phyloP scores from a whole-genome alignment of 352 stramenopile genomes.

The Globisporangium cederbergense region DNA sequence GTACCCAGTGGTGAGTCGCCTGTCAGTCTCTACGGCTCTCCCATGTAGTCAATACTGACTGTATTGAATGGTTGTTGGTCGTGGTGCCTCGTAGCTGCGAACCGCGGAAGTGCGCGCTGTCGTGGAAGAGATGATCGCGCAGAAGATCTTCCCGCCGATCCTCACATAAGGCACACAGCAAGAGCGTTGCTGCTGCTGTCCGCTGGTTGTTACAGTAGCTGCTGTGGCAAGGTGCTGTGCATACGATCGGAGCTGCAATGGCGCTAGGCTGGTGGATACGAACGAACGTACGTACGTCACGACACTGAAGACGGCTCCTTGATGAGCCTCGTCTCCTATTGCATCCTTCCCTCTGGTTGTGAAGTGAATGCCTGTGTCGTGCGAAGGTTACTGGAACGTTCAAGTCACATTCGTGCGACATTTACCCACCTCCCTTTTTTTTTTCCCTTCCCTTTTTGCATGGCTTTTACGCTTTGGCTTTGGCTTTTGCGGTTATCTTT shows the following conservation, averaged over 20 bases:
- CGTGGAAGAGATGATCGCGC: slow-evolving; percentile 70
- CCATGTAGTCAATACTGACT: background rate
- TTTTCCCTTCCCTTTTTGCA: background rate
- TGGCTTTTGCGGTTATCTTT: background rate
- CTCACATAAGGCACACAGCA: slow-evolving; percentile 29
- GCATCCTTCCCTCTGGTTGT: slow-evolving; percentile 3
- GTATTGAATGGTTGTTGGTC: background rate
- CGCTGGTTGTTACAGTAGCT: too few relatives aligned
- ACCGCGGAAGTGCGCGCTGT: slow-evolving; percentile 52
- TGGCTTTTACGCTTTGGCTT: background rate
- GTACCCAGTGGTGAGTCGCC: slow-evolving; percentile 50
- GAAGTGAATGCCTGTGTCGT: background rate
- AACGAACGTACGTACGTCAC: background rate
- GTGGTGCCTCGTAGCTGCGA: slow-evolving; percentile 37
- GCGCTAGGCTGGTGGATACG: background rate
- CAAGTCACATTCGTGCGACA: slow-evolving; percentile 11
- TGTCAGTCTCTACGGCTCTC: background rate
- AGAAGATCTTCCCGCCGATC: slow-evolving; percentile 79
- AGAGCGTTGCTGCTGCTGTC: background rate
- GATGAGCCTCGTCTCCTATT: background rate
- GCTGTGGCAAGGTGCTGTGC: background rate
- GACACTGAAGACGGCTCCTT: background rate
- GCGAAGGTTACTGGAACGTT: background rate
- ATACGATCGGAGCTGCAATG: background rate
- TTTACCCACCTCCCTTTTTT: background rate